A percentile compares a stretch with the other conserved stretches of the same genome.
phyloP scores from a whole-genome alignment of 352 stramenopile species.

The Aphanomyces stellatus region DNA sequence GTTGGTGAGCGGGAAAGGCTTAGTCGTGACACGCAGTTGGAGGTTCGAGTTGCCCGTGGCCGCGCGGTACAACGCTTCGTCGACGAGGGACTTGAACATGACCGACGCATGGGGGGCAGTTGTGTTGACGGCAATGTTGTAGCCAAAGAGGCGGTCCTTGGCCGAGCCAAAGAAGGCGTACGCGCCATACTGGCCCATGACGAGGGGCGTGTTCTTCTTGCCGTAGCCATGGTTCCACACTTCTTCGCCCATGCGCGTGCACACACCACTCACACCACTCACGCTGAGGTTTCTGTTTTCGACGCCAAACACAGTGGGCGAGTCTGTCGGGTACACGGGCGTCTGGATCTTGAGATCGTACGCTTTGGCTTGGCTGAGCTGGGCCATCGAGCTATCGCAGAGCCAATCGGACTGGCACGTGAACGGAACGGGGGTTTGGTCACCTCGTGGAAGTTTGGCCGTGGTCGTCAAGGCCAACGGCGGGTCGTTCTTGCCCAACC shows the following conservation, averaged over 20 bases:
- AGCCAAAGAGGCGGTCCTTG: constrained; percentile 18
- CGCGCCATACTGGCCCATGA: constrained; percentile 39
- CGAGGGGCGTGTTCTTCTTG: neutral
- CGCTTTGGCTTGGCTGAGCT: neutral
- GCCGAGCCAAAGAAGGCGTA: neutral
- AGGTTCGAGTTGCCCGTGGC: constrained; percentile 5
- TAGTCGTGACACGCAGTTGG: constrained; percentile 36
- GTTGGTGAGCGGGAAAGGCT: constrained; percentile 40
- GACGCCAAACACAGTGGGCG: constrained; percentile 43
- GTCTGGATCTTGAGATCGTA: neutral
- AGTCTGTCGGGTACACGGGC: neutral
- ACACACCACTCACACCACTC: constrained; percentile 31
- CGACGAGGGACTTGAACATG: constrained; percentile 25
- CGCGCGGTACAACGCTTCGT: constrained; percentile 26
- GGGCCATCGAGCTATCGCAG: constrained; percentile 1
- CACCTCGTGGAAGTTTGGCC: neutral
- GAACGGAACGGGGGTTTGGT: constrained; percentile 11
- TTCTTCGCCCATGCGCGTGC: constrained; percentile 33
- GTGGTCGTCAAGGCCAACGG: constrained; percentile 21
- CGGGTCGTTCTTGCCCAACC: constrained; percentile 27
- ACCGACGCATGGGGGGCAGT: constrained; percentile 21
- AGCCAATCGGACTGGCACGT: constrained; percentile 16
- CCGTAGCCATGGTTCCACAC: constrained; percentile 45
- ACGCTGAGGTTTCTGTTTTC: constrained; percentile 45
- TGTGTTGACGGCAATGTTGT: constrained; percentile 31